A percentile compares a stretch with the other conserved stretches of the same genome.
phyloP scores from a whole-genome alignment of 2,329 filamentous ascomycete species.

The Mollisia scopiformis region DNA sequence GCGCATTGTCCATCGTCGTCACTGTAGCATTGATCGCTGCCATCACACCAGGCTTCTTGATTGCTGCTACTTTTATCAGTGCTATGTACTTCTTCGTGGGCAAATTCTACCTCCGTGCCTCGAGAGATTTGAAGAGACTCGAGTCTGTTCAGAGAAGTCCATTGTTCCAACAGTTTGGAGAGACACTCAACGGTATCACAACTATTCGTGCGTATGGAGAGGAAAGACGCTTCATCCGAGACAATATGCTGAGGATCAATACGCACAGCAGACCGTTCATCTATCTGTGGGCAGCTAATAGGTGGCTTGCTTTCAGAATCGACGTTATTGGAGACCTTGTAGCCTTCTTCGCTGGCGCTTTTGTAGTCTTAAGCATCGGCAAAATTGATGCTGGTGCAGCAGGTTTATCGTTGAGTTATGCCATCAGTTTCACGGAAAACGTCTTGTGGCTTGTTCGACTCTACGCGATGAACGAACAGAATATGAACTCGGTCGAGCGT shows the following conservation, averaged over 20 bases:
- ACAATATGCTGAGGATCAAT: constrained; percentile 88
- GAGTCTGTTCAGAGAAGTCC: constrained; percentile 95
- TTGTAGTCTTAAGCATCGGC: constrained; percentile 83
- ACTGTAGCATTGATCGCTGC: constrained; percentile 85
- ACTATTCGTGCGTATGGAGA: constrained; percentile 97
- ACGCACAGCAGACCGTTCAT: constrained; percentile 92
- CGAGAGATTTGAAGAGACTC: constrained; percentile 91
- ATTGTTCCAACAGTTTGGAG: constrained; percentile 96
- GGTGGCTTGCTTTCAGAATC: constrained; percentile 93
- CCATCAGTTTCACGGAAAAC: constrained; percentile 95
- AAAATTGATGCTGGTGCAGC: constrained; percentile 88
- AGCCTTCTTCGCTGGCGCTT: constrained; percentile 89
- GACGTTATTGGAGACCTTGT: constrained; percentile 90
- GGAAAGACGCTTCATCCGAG: constrained; percentile 87
- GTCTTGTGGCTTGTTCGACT: constrained; percentile 94
- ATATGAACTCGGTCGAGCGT: constrained; percentile 98
- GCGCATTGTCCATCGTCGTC: constrained; percentile 70
- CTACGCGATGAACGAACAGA: constrained; percentile 95
- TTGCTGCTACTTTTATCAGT: constrained; percentile 85
- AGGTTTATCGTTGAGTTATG: constrained; percentile 92
- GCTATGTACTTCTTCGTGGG: constrained; percentile 82
- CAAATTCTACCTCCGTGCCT: constrained; percentile 86
- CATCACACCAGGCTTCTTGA: constrained; percentile 89
- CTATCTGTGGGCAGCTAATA: constrained; percentile 93
- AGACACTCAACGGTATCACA: constrained; percentile 91